Conservation (phyloP, 192 early-diverging fungal genomes). For the Dissophora ornata region DNA sequence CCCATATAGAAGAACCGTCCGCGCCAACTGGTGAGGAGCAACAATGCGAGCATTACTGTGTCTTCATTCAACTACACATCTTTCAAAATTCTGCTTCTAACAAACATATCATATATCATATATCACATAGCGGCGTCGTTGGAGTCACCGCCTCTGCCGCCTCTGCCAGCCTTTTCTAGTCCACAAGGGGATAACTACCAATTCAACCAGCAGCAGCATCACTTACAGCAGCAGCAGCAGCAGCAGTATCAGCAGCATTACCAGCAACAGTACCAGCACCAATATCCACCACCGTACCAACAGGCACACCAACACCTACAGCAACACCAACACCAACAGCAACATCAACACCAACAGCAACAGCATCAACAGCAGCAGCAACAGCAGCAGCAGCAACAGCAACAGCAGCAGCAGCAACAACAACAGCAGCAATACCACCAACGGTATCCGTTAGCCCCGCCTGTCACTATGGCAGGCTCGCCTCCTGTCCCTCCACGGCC, state of each 20-base stretch:
- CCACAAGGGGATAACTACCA: not conserved
- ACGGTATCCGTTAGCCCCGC: not conserved
- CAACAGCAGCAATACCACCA: not conserved
- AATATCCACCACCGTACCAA: not conserved
- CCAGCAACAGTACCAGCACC: not conserved
- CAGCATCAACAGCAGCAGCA: not conserved
- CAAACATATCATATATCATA: not conserved
- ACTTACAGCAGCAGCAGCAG: not conserved
- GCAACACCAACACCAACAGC: not conserved
- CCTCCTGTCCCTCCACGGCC: conserved; percentile 17
- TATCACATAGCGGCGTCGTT: not conserved
- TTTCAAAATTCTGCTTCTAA: not conserved
- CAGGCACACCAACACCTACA: not conserved
- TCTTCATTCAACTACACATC: not conserved
- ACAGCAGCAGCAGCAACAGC: conserved; percentile 9
- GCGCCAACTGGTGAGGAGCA: not conserved
- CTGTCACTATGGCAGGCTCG: not conserved
- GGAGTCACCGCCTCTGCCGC: not conserved
- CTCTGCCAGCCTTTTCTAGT: not conserved
- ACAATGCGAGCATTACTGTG: not conserved
- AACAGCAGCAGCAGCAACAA: not conserved
- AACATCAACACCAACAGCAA: conserved; percentile 1
- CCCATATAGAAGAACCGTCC: not conserved
- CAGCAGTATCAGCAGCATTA: not conserved
- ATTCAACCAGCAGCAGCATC: conserved; percentile 7